Base-by-base conservation (phyloP, 169 alveolate genomes). In the Plasmodium gonderi region DNA sequence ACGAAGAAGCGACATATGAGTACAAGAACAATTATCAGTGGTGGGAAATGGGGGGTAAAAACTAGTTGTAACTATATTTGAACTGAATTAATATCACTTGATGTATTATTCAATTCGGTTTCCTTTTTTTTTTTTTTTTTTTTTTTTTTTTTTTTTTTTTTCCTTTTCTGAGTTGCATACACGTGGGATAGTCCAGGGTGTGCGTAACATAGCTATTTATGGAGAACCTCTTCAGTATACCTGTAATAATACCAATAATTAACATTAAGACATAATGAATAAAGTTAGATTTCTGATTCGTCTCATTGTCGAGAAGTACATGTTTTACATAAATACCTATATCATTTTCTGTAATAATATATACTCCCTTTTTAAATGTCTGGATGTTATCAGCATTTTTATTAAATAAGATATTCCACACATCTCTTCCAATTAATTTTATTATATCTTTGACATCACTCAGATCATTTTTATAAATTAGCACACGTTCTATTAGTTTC, bases 191-290 rank as follows among this genome's bases (percentile, higher is more conserved):
- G 29, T 72, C 42, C 38, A 85, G 33, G 20, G 42, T 49, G 44
- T 85, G 67, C 11, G 92, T 72, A 5, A 85, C 51, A 33, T 51
- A 74, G 5, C 54, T 65, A n/a, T 85, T 74, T n/a, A 85, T 74
- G n/a, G 44, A 64, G 49, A 85, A 85, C 45, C 92, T 40, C 26
- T 20, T 36, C 47, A 85, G 45, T 23, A 74, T 40, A 0, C 92
- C 92, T 40, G 64, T 85, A 38, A 85, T 72, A 11, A 85, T 85
- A 1, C 92, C 92, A 74, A 85, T 40, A 12, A 85, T 85, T 20
- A 85, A 17, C 8, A 75, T 77, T 23, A 85, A 44, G 33, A 85
- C 77, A 44, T 26, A 20, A 77, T 85, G 92, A 51, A 77, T 85
- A n/a, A 74, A 85, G 67, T 49, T 74, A 54, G 77, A 49, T 77